Conservation (phyloP, 305 asterid species). For the Ajuga reptans region DNA sequence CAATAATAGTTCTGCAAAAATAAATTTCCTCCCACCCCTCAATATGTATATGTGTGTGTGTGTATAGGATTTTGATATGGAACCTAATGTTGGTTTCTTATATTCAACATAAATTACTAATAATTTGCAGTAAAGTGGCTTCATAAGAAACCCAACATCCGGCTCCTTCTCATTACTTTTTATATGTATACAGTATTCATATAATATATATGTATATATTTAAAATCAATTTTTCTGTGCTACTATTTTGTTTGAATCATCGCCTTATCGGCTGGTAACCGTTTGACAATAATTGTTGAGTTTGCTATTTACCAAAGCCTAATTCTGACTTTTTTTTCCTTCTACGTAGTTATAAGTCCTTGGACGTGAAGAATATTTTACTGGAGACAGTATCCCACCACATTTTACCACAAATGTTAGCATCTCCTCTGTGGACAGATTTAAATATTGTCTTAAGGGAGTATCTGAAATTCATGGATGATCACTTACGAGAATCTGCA, state of each 20-base stretch:
- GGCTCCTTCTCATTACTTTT: no score
- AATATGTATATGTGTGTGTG: no score
- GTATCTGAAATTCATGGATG: conserved; percentile 84
- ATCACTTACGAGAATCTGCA: conserved; percentile 89
- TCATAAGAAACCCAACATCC: no score
- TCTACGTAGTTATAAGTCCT: conserved; percentile 66
- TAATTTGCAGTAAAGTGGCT: no score
- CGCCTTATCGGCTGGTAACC: not conserved
- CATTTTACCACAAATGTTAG: conserved; percentile 87
- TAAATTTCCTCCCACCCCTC: not conserved
- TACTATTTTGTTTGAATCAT: not conserved
- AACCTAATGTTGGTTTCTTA: no score
- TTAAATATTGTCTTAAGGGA: conserved; percentile 53
- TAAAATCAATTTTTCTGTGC: not conserved
- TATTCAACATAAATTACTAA: no score
- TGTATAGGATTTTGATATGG: no score
- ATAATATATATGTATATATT: not conserved
- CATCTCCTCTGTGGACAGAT: conserved; percentile 82
- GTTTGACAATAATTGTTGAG: conserved; percentile 10
- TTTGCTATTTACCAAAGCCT: conserved; percentile 14
- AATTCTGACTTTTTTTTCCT: conserved; percentile 23
- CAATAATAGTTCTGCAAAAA: conserved; percentile 10
- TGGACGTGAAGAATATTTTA: conserved; percentile 96
- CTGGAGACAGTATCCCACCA: conserved; percentile 88
- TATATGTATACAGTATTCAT: no score